Conservation (phyloP, 2,329 filamentous ascomycete species). For the Curvularia lunata region DNA sequence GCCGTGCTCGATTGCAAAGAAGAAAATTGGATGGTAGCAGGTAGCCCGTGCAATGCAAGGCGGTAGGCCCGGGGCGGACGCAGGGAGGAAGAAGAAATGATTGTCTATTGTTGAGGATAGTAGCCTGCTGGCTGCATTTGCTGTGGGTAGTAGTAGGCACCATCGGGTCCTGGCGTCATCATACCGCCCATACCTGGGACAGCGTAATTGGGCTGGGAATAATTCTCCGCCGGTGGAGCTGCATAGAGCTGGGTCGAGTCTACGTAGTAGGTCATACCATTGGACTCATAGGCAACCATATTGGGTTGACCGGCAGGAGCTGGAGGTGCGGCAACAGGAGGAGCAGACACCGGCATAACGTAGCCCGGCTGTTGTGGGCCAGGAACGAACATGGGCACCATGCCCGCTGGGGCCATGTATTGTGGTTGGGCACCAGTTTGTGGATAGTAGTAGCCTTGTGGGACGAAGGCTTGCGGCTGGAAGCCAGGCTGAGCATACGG, state of each 20-base stretch:
- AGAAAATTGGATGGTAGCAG: constrained; percentile 8
- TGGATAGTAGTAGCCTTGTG: constrained; percentile 68
- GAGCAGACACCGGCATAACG: constrained; percentile 49
- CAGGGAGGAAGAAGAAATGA: not conserved
- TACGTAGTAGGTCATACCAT: constrained; percentile 96
- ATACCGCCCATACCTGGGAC: constrained; percentile 76
- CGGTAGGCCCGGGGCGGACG: not conserved
- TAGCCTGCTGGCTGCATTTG: constrained; percentile 59
- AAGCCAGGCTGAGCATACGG: constrained; percentile 63
- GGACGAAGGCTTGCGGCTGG: constrained; percentile 53
- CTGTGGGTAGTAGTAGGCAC: constrained; percentile 66
- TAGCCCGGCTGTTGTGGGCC: constrained; percentile 58
- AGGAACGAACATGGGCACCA: constrained; percentile 65
- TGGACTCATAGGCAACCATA: constrained; percentile 82
- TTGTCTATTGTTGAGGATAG: constrained; percentile 58
- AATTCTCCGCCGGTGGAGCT: constrained; percentile 55
- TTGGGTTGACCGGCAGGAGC: constrained; percentile 53
- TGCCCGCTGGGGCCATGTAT: constrained; percentile 54
- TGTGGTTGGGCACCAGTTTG: constrained; percentile 46
- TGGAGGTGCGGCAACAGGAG: constrained; percentile 44
- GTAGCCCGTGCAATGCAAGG: constrained; percentile 11
- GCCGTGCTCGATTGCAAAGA: constrained; percentile 17
- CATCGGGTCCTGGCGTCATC: constrained; percentile 68
- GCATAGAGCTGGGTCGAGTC: constrained; percentile 72
- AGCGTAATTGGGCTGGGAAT: constrained; percentile 57